Base-by-base conservation (phyloP, 2,329 filamentous ascomycete species). In the Hymenoscyphus albidus region DNA sequence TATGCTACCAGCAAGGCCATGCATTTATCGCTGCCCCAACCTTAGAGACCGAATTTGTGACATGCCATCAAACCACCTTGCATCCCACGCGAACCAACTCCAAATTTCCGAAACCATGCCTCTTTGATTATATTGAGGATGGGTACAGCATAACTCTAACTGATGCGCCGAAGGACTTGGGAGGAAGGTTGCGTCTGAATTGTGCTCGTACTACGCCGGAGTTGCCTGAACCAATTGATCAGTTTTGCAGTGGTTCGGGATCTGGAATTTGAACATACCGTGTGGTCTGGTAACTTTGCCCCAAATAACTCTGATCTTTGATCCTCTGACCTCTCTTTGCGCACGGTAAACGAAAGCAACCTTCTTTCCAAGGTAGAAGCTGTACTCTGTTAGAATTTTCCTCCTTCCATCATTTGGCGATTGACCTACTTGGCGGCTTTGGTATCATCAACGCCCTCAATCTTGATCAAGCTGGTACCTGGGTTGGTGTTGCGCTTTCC, bases 261-360 rank as follows among this genome's bases (percentile, higher is more conserved):
- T 40, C 10, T 22, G 18, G 14, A 54, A 54, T 31, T 48, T 16
- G 58, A 62, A 80, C 82, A 76, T 91, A 94, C 91, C 94, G 84
- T 98, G 94, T 80, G 93, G 89, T 79, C 93, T 86, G 80, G 92
- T 96, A 80, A 98, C 90, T 87, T 97, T 97, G 85, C 94, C 94
- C 93, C 93, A 98, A 85, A 98, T 97, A 76, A 98, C 90, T 79
- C 94, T 89, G 84, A 98, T 96, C 90, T 98, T 98, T 81, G 93
- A 94, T 80, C 95, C 95, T 77, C 94, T 91, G 78, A 97, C 87
- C 86, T 97, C 92, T 83, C 89, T 93, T 83, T 92, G 89, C 76
- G 89, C 94, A 79, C 93, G 92, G 88, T 98, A 99, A 82, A 99
- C 93, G 82, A 93, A 99, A 80, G 95, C 95, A 80, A 98, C 88